Percentiles rank a stretch among this genome's conserved stretches.
These are phyloP conservation scores for Blastobotrys persicus DNA, from an alignment of 1,139 yeast genomes.

Conservation along the genomic window DNA sequence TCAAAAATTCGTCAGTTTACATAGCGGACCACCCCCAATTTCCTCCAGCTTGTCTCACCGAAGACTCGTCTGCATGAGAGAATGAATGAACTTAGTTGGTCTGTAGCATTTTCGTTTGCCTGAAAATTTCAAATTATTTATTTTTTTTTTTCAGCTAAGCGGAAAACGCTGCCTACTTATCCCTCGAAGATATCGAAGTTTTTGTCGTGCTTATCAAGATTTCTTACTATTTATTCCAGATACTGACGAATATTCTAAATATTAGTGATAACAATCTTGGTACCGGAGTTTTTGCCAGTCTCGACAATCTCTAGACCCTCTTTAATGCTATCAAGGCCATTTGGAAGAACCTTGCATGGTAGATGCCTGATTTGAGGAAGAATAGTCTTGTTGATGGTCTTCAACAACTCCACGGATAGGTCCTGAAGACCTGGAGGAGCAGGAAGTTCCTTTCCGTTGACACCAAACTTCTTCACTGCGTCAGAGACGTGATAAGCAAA, in stretches of 20 bases:
- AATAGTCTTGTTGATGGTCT: slow-evolving; percentile 22
- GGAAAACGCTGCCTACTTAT: no score
- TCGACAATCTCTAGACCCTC: slow-evolving; percentile 38
- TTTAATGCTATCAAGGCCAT: slow-evolving; percentile 39
- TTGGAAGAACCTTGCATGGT: slow-evolving; percentile 39
- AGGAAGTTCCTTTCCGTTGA: slow-evolving; percentile 24
- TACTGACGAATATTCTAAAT: no score
- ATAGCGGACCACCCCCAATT: background rate
- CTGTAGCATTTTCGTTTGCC: no score
- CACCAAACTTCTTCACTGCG: slow-evolving; percentile 29
- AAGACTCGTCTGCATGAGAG: background rate
- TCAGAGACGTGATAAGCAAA: slow-evolving; percentile 44
- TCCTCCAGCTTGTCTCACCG: background rate
- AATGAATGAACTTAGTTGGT: no score
- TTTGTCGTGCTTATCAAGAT: no score
- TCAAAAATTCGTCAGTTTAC: background rate
- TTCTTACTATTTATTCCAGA: no score
- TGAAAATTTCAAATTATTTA: no score
- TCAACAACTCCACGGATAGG: slow-evolving; percentile 25
- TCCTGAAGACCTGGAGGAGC: slow-evolving; percentile 28
- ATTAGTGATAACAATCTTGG: slow-evolving; percentile 36
- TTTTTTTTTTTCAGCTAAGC: no score
- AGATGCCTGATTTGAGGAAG: slow-evolving; percentile 25
- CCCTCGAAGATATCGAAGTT: no score
- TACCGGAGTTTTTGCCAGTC: slow-evolving; percentile 40